phyloP scores from a whole-genome alignment of 805 yeast genomes.

The Hanseniaspora meyeri region DNA sequence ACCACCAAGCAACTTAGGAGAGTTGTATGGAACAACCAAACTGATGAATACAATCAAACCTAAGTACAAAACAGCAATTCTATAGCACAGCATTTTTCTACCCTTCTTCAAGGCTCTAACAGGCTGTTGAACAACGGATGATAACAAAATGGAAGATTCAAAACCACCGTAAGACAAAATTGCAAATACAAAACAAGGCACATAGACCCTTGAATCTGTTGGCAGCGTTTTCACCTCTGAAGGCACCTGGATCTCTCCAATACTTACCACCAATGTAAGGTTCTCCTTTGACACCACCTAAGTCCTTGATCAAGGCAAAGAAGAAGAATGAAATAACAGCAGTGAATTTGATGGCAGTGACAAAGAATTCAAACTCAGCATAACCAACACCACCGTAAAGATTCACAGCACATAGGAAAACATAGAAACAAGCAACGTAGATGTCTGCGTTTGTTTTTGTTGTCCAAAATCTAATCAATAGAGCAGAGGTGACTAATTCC shows the following conservation, averaged over 20 bases:
- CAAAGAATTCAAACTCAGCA: slow-evolving; percentile 57
- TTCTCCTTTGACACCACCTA: slow-evolving; percentile 38
- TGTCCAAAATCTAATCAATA: slow-evolving; percentile 45
- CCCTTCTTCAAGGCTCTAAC: slow-evolving; percentile 46
- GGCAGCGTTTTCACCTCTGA: slow-evolving; percentile 27
- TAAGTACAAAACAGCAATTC: slow-evolving; percentile 40
- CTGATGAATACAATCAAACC: slow-evolving; percentile 38
- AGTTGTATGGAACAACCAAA: slow-evolving; percentile 41
- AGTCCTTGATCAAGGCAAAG: slow-evolving; percentile 42
- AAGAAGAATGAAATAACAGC: slow-evolving; percentile 51
- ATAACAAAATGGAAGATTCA: slow-evolving; percentile 48
- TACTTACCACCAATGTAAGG: slow-evolving; percentile 41
- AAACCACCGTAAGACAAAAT: slow-evolving; percentile 53
- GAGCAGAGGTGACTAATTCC: slow-evolving; percentile 52
- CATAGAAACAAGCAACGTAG: slow-evolving; percentile 45
- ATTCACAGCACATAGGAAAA: slow-evolving; percentile 36
- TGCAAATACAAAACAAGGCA: slow-evolving; percentile 41
- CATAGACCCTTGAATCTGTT: slow-evolving; percentile 46
- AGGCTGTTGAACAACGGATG: slow-evolving; percentile 46
- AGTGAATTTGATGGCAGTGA: slow-evolving; percentile 45
- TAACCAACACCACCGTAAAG: slow-evolving; percentile 45
- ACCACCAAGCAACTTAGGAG: slow-evolving; percentile 34
- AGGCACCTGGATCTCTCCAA: slow-evolving; percentile 46
- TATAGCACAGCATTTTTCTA: slow-evolving; percentile 43
- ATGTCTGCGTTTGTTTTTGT: slow-evolving; percentile 39